Evolutionary conservation across 805 yeast species (phyloP).

Genomic region (Lipomyces lipofer): DNA sequence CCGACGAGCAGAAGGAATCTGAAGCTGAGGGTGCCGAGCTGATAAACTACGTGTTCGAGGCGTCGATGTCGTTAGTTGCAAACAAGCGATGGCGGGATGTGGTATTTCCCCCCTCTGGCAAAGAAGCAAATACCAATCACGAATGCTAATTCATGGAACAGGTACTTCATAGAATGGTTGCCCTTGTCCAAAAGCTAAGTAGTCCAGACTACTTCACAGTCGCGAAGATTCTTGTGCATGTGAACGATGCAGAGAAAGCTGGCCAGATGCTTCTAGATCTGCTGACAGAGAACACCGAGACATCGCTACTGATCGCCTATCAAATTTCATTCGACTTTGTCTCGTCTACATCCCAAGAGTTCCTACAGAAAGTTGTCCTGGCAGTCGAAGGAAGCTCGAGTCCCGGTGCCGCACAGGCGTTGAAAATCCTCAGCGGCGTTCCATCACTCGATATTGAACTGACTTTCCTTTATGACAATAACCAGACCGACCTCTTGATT

Average conservation of each 20-base stretch:
- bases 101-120: no score
- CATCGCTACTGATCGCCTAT: slow-evolving; percentile 63
- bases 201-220: slow-evolving; percentile 80
- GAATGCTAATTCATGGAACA: not conserved
- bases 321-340: slow-evolving; percentile 97
- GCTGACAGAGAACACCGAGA: slow-evolving; percentile 44
- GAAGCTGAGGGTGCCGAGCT: slow-evolving; percentile 58
- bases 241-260: slow-evolving; percentile 75
- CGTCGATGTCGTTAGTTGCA: slow-evolving; percentile 63
- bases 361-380: slow-evolving; percentile 56
- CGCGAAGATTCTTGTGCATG: slow-evolving; percentile 82
- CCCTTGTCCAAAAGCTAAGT: slow-evolving; percentile 56
- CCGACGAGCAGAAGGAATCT: slow-evolving; percentile 34
- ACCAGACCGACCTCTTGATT: slow-evolving; percentile 80
- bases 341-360: slow-evolving; percentile 85
- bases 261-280: slow-evolving; percentile 64
- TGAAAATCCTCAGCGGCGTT: slow-evolving; percentile 78
- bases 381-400: slow-evolving; percentile 39
- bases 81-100: slow-evolving; percentile 65
- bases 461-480: slow-evolving; percentile 82
- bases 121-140: no score
- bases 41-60: slow-evolving; percentile 70
- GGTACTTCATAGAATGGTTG: slow-evolving; percentile 58
- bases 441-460: slow-evolving; percentile 92
- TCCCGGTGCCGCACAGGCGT: slow-evolving; percentile 43